Evolutionary conservation across 2,329 filamentous ascomycete genomes (phyloP).

Genomic region (Pseudohalonectria lignicola): DNA sequence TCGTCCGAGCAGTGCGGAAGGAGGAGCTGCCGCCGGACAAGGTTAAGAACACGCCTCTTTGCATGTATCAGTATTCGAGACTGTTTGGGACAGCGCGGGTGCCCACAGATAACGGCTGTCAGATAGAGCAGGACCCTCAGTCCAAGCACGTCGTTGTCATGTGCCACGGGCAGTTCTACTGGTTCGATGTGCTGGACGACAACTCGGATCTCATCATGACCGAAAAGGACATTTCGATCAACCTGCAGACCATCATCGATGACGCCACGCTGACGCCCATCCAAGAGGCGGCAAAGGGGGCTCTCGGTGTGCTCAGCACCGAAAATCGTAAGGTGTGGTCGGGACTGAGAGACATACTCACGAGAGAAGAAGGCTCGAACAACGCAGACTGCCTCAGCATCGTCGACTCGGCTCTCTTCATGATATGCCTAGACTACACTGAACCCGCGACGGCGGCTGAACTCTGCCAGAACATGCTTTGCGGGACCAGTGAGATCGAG

Average conservation of each 20-base stretch:
- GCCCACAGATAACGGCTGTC: slow-evolving; percentile 86
- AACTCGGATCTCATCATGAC: slow-evolving; percentile 96
- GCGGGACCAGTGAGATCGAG: slow-evolving; percentile 83
- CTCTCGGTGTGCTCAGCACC: slow-evolving; percentile 84
- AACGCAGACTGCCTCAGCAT: slow-evolving; percentile 95
- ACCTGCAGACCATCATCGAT: slow-evolving; percentile 83
- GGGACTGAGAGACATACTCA: slow-evolving; percentile 76
- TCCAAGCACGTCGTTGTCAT: slow-evolving; percentile 89
- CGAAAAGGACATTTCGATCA: slow-evolving; percentile 84
- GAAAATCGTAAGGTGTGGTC: slow-evolving; percentile 98
- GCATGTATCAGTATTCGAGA: slow-evolving; percentile 97
- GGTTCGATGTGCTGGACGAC: slow-evolving; percentile 94
- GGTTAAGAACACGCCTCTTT: slow-evolving; percentile 71
- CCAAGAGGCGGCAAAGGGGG: slow-evolving; percentile 89
- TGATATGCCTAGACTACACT: slow-evolving; percentile 85
- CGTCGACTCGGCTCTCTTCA: slow-evolving; percentile 86
- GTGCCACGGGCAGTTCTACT: slow-evolving; percentile 94
- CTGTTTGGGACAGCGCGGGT: slow-evolving; percentile 92
- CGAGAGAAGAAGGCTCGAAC: slow-evolving; percentile 76
- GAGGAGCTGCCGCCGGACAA: slow-evolving; percentile 89
- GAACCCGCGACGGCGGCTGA: slow-evolving; percentile 72
- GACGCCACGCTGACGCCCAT: slow-evolving; percentile 85
- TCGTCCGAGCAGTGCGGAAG: slow-evolving; percentile 83
- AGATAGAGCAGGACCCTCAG: slow-evolving; percentile 89
- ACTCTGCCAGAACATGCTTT: slow-evolving; percentile 98